phyloP scores from a whole-genome alignment of 2,329 filamentous ascomycete genomes.

The Acrocalymma vagum region DNA sequence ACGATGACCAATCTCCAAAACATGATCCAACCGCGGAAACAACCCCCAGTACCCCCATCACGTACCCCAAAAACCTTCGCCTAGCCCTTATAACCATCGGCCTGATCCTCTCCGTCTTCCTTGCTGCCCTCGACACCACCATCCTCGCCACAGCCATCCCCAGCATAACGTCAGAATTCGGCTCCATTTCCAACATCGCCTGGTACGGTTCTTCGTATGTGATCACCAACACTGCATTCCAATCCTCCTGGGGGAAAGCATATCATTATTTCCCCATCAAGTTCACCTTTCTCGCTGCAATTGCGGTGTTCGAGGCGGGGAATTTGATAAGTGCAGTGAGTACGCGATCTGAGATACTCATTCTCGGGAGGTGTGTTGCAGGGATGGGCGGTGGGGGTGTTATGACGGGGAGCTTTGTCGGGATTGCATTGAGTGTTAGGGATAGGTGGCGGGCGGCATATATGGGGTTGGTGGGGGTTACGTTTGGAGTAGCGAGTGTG shows the following conservation, averaged over 20 bases:
- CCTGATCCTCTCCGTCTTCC: conserved; percentile 37
- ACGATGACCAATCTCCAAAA: too few species aligned
- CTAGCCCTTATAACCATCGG: conserved; percentile 34
- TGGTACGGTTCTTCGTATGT: conserved; percentile 54
- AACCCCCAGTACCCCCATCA: neutral
- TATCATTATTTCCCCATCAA: conserved; percentile 57
- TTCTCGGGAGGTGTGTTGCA: conserved; percentile 52
- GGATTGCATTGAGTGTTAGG: conserved; percentile 54
- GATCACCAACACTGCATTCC: conserved; percentile 55
- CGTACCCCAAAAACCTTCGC: conserved; percentile 30
- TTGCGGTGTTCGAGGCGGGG: conserved; percentile 63
- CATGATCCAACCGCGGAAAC: neutral
- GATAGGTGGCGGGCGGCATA: conserved; percentile 52
- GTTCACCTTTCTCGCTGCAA: conserved; percentile 47
- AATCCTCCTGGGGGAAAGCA: conserved; percentile 56
- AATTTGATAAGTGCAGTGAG: conserved; percentile 60
- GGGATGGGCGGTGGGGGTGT: conserved; percentile 53
- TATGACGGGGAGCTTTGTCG: conserved; percentile 44
- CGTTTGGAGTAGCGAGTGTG: conserved; percentile 48
- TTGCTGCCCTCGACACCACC: conserved; percentile 35
- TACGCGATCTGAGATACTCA: conserved; percentile 38
- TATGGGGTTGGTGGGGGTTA: conserved; percentile 46
- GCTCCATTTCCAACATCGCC: conserved; percentile 41
- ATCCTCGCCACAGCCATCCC: conserved; percentile 50
- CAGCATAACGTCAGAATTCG: conserved; percentile 46